These are phyloP conservation scores for Sclerotinia subarctica DNA, from an alignment of 2,329 filamentous ascomycete genomes.

Conservation along the genomic window DNA sequence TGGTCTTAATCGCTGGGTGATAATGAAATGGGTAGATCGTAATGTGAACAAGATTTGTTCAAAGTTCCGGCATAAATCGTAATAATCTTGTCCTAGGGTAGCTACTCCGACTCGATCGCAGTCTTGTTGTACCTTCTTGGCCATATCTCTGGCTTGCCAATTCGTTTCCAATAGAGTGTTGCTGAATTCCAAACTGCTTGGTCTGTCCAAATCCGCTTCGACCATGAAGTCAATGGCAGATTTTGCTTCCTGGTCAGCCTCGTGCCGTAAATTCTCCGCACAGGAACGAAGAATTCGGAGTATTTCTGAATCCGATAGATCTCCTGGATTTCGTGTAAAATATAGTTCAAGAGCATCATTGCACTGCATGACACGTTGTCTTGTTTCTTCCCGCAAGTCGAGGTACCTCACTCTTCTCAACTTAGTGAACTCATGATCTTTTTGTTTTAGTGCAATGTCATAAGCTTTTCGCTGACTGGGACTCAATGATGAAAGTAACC, in stretches of 20 bases:
- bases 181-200: not conserved
- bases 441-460: not conserved
- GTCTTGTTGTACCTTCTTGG: not conserved
- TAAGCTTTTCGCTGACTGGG: not conserved
- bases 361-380: not conserved
- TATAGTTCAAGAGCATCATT: not conserved
- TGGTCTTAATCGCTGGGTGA: not conserved
- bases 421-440: not conserved
- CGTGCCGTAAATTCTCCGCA: not conserved
- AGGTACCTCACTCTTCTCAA: not conserved
- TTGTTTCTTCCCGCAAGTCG: not conserved
- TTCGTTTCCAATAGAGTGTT: not conserved
- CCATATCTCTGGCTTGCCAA: not conserved
- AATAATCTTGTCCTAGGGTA: not conserved
- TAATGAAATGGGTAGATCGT: not conserved
- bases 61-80: not conserved
- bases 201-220: not conserved
- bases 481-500: not conserved
- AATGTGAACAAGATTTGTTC: not conserved
- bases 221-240: not conserved
- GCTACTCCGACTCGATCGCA: not conserved
- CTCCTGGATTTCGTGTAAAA: not conserved
- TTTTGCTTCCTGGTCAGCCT: constrained; percentile 4
- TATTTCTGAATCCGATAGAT: not conserved
- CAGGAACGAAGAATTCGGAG: not conserved